These are phyloP conservation scores for Trichoderma pleuroti DNA, from an alignment of 2,329 filamentous ascomycete genomes.

Conservation along the genomic window DNA sequence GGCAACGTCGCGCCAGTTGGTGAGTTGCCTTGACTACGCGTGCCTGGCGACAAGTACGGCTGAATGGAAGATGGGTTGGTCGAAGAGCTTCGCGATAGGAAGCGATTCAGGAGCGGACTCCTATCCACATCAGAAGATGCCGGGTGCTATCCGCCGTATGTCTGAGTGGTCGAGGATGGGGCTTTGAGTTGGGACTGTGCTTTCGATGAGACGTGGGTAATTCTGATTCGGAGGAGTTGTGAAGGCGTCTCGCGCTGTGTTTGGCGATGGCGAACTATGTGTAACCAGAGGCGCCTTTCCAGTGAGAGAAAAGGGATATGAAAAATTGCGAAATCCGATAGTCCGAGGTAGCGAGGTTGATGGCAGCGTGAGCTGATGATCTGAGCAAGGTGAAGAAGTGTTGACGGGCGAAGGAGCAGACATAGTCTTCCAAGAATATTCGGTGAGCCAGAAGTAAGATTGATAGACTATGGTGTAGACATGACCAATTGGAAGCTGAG, in stretches of 20 bases:
- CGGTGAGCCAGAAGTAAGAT: background rate
- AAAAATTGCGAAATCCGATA: conserved; percentile 24
- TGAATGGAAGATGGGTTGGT: background rate
- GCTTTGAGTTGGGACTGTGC: background rate
- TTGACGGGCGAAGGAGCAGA: conserved; percentile 18
- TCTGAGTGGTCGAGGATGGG: background rate
- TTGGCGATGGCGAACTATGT: background rate
- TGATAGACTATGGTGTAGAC: background rate
- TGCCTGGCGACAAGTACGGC: background rate
- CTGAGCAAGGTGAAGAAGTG: background rate
- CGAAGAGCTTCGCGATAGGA: background rate
- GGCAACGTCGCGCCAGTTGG: conserved; percentile 3
- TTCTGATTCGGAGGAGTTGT: background rate
- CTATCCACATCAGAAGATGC: conserved; percentile 14
- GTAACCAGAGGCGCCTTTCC: background rate
- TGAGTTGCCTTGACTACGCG: background rate
- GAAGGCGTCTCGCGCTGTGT: background rate
- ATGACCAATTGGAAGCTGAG: background rate
- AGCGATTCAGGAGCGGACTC: conserved; percentile 5
- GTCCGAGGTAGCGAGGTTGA: background rate
- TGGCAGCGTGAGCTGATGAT: conserved; percentile 1
- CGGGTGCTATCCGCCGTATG: conserved; percentile 17
- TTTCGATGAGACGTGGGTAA: background rate
- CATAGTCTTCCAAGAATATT: conserved; percentile 17
- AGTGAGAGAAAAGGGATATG: conserved; percentile 22